Base-by-base conservation (phyloP, 345 rosid genomes). In the Gossypium bickii region DNA sequence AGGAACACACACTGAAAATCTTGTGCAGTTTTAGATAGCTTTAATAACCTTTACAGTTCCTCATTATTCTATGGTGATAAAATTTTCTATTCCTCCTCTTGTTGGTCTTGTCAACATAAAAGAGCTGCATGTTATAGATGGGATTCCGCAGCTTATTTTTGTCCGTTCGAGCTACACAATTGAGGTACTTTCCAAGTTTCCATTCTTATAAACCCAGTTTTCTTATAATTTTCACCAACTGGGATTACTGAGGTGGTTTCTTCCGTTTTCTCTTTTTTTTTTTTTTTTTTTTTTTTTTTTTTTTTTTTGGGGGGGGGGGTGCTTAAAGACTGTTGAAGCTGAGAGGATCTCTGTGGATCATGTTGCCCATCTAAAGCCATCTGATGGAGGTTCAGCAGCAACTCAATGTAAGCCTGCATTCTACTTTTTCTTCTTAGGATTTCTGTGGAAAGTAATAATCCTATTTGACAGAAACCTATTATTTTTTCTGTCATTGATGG, bases 301-400 rank as follows among this genome's bases (percentile, higher is more conserved):
- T 51, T 63, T 60, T 48, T 15, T 56, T 34, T 34, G 58, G 12
- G 12, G 20, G 20, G 48, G 49, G 49, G 49, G 49, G 9, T 13
- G 66, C 12, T 60, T 73, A 34, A 75, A 94, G 98, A 92, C 98
- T 11, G 99, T 95, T n/a, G 98, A 93, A 83, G 98, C 97, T 9
- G 95, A 89, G 82, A 61, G 97, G 78, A 94, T 94, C 66, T 94
- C 97, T 22, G 97, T 92, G 4, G 97, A 93, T 81, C 98, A 93
- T 82, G 97, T 94, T 79, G 98, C 98, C 58, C 98, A 94, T 86
- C 97, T 94, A 43, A 94, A 94, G 80, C 97, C 98, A 38, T 92
- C 98, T 34, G 41, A 34, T 74, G 99, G 98, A 70, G 94, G 98
- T 70, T 91, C 98, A 18, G 97, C 98, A 7, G 98, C 98, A 75